Conservation (phyloP, 1,139 yeast species). For the Yamadazyma blattariae region DNA sequence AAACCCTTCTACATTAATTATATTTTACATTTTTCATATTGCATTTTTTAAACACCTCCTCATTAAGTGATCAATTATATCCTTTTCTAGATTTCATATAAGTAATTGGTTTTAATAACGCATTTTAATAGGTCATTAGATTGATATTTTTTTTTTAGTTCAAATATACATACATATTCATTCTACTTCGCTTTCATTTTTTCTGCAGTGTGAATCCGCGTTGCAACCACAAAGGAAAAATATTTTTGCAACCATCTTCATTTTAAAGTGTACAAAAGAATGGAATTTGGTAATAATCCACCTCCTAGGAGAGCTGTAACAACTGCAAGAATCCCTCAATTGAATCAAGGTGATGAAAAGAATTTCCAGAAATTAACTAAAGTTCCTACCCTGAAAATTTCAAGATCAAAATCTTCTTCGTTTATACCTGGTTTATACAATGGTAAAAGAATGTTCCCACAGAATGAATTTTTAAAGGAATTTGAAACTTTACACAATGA, state of each 20-base stretch:
- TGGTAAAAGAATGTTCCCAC: not conserved
- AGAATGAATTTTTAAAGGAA: not conserved
- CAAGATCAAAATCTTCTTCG: constrained; percentile 9
- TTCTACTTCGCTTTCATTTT: no score
- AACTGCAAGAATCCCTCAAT: not conserved
- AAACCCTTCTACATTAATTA: no score
- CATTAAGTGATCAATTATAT: no score
- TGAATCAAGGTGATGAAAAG: not conserved
- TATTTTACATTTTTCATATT: no score
- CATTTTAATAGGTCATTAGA: no score
- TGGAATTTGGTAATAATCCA: not conserved
- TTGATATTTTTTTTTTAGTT: no score
- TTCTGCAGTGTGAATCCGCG: no score
- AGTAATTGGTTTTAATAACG: no score
- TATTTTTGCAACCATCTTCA: constrained; percentile 6
- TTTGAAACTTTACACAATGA: not conserved
- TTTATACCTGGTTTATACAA: constrained; percentile 13
- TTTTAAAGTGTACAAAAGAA: not conserved
- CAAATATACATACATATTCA: no score
- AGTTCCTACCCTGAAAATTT: constrained; percentile 4
- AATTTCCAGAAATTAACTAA: not conserved
- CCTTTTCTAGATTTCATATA: not conserved
- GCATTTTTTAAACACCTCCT: no score
- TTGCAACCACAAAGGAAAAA: not conserved
- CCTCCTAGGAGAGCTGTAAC: constrained; percentile 1